phyloP scores from a whole-genome alignment of 345 rosid genomes.

The Raphanus sativus region DNA sequence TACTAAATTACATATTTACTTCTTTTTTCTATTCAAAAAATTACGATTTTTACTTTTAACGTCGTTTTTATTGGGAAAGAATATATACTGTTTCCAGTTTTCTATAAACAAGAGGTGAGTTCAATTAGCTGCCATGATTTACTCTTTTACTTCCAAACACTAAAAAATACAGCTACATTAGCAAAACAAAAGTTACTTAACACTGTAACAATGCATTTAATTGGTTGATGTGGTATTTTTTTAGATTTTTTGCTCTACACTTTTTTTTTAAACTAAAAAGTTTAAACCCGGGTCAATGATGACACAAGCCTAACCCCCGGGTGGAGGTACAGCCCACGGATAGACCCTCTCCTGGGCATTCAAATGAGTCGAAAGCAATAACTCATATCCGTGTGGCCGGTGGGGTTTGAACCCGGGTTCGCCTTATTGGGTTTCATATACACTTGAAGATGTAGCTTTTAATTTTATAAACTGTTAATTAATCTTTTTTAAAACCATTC shows the following conservation, averaged over 20 bases:
- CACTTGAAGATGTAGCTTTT: not conserved
- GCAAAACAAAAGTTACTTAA: not conserved
- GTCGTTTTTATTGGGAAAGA: not conserved
- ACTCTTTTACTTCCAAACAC: not conserved
- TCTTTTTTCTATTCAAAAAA: too few species aligned
- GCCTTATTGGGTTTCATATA: too few species aligned
- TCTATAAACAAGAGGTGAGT: not conserved
- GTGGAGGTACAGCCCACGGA: too few species aligned
- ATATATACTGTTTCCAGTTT: not conserved
- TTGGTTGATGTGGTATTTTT: not conserved
- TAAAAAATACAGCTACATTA: not conserved
- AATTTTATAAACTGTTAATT: not conserved
- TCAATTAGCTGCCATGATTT: not conserved
- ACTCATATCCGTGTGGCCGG: too few species aligned
- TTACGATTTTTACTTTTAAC: not conserved
- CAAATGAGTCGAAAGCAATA: too few species aligned
- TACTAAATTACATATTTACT: not conserved
- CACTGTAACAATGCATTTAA: too few species aligned
- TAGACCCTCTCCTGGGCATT: too few species aligned
- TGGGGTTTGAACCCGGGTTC: too few species aligned
- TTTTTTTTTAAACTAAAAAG: too few species aligned
- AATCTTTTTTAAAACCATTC: not conserved
- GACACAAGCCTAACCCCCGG: too few species aligned
- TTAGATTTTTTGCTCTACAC: not conserved
- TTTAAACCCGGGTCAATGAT: too few species aligned